phyloP scores from a whole-genome alignment of 2,329 filamentous ascomycete genomes.

The Myriosclerotinia duriaeana region DNA sequence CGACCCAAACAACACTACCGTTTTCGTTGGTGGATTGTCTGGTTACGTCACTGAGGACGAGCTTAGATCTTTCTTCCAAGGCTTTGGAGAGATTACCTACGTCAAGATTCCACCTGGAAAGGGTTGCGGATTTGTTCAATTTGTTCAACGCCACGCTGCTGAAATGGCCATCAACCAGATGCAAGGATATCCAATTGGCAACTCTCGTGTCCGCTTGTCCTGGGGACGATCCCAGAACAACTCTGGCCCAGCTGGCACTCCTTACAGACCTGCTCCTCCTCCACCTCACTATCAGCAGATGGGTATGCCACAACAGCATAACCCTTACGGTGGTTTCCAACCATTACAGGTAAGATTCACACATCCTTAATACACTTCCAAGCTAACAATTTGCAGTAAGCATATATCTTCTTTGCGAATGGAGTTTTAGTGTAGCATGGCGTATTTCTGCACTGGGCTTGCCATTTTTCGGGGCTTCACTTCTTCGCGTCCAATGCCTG shows the following conservation, averaged over 20 bases:
- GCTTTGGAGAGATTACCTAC: conserved; percentile 98
- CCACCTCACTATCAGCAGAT: conserved; percentile 71
- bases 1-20: conserved; percentile 98
- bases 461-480: conserved; percentile 38
- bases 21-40: conserved; percentile 94
- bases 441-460: conserved; percentile 41
- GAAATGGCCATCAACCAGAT: conserved; percentile 99
- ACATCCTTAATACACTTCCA: background rate
- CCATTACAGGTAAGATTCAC: conserved; percentile 39
- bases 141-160: conserved; percentile 95
- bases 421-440: conserved; percentile 41
- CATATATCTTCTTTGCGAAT: conserved; percentile 40
- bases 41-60: conserved; percentile 99
- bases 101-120: conserved; percentile 99
- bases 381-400: conserved; percentile 35
- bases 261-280: conserved; percentile 89
- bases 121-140: conserved; percentile 98
- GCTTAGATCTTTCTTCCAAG: conserved; percentile 99
- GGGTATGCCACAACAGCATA: conserved; percentile 43
- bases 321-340: conserved; percentile 40
- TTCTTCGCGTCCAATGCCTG: conserved; percentile 42
- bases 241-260: conserved; percentile 91
- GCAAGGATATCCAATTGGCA: conserved; percentile 99
- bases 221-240: conserved; percentile 99
- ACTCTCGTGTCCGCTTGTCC: conserved; percentile 93